Base-by-base conservation (phyloP, 2,329 filamentous ascomycete species). In the Metarhizium guizhouense region DNA sequence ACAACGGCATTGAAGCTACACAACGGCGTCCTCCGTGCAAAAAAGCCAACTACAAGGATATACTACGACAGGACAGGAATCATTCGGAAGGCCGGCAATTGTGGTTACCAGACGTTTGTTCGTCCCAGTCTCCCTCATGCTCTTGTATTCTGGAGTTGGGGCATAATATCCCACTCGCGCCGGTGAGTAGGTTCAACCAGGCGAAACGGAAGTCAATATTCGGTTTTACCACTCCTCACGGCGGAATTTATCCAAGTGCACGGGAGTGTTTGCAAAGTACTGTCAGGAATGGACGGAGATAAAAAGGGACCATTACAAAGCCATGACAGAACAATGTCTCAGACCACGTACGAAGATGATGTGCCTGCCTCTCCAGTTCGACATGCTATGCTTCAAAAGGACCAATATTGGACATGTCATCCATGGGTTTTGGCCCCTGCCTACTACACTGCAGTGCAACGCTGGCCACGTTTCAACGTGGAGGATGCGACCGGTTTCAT, bases 381-480 rank as follows among this genome's bases (percentile, higher is more conserved):
- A 20, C 42, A 16, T 16, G 6, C 14, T 18, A 18, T 6, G 40
- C 40, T 43, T 43, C 40, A 43, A 18, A 43, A 18, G 40, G 13
- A 16, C 11, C 40, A 43, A 18, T 18, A 18, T 45, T 45, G 18
- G 42, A 20, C 14, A 18, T 45, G n/a, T 20, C n/a, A 6, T 48
- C 30, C 32, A 25, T 25, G 16, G 5, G 20, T 43, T 30, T 52
- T 43, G 36, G 50, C 50, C 50, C 38, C 38, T 36, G 36, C 16
- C 36, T 14, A 29, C 38, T 2, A 40, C 51, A 29, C 30, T 54
- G 58, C 57, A 50, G 55, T 60, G 57, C 55, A 55, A 56, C 57
- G 6, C 55, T 47, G 53, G 48, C 58, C 58, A 60, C 58, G 58
- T 58, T 58, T 55, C 57, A 51, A 36, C 54, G 18, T 51, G 30